Evolutionary conservation across 2,329 filamentous ascomycete species (phyloP).

Genomic region (Colletotrichum sansevieriae): DNA sequence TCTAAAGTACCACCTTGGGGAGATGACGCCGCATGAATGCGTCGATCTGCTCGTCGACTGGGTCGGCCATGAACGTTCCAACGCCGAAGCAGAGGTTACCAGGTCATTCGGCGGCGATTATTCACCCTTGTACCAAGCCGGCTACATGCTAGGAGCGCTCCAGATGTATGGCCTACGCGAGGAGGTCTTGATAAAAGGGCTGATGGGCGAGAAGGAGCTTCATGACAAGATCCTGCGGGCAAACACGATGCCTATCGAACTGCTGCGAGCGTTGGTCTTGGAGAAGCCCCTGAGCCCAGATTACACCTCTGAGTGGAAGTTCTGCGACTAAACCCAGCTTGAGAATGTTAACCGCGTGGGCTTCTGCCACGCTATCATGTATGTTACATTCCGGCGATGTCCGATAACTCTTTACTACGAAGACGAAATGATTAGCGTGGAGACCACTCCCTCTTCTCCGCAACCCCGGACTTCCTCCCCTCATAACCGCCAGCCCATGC

Average conservation of each 20-base stretch:
- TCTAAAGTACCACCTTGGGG: constrained; percentile 68
- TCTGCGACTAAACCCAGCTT: constrained; percentile 51
- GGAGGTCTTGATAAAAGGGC: constrained; percentile 57
- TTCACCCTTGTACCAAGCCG: constrained; percentile 69
- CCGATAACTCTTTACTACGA: neutral
- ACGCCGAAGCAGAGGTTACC: constrained; percentile 71
- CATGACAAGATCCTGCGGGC: constrained; percentile 65
- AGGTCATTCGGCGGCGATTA: constrained; percentile 69
- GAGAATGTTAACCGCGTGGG: neutral
- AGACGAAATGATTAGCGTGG: neutral
- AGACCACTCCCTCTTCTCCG: neutral
- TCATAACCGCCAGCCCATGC: neutral
- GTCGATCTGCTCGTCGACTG: constrained; percentile 68
- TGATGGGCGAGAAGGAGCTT: constrained; percentile 65
- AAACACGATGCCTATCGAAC: constrained; percentile 68
- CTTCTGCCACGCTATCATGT: neutral
- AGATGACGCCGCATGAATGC: constrained; percentile 66
- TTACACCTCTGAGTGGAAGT: constrained; percentile 64
- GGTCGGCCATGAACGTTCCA: constrained; percentile 70
- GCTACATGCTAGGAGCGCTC: constrained; percentile 71
- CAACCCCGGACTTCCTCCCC: constrained; percentile 9
- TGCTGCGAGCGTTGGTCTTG: constrained; percentile 63
- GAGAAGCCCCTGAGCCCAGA: constrained; percentile 56
- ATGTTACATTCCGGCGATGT: constrained; percentile 1
- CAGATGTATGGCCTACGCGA: constrained; percentile 65